Evolutionary conservation across 2,329 filamentous ascomycete species (phyloP), one percentile per base, ranked within the genome.

Genomic region (Tolypocladium inflatum): DNA sequence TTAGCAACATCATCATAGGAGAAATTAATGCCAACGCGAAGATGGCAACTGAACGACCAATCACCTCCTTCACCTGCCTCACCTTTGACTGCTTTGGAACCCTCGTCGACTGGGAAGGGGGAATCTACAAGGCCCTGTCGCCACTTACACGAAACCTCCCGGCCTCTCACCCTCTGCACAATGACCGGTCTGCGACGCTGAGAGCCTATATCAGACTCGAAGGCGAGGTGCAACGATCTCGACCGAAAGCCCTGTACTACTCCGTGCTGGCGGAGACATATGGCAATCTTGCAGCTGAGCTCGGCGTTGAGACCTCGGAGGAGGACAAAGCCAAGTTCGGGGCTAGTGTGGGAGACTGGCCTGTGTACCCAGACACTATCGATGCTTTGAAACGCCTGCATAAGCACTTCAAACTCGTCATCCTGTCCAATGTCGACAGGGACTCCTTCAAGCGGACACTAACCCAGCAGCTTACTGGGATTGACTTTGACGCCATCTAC

Each of bases 51-150:
- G 51, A 57, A 11, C 61, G 61, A 37, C 54, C 61, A 37, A 60
- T 68, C 57, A 66, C 64, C 33, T 65, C 67, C 53, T 75, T 71
- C 64, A 66, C 65, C 11, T 69, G 70, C 59, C 81, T 90, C 55
- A 85, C 84, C 65, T 91, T 92, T 72, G 89, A 93, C 72, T 85
- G 88, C 75, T 92, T 89, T 70, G 88, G 89, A 70, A 93, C 89
- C 0, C 79, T 92, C 4, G 83, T 92, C 60, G 87, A 92, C 75
- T 91, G 87, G 88, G 86, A 91, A 69, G 69, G 74, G n/a, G 87
- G 87, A 59, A 80, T 90, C 58, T 71, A 80, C 55, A 63, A 71
- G 2, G 77, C 80, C 3, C 76, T 91, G 1, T 64, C 70, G 30
- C 77, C 81, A 0, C 66, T 82, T 8, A 70, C 78, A 57, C 65